Evolutionary conservation across 2,329 filamentous ascomycete species (phyloP).

Genomic region (Camptophora hylomeconis): DNA sequence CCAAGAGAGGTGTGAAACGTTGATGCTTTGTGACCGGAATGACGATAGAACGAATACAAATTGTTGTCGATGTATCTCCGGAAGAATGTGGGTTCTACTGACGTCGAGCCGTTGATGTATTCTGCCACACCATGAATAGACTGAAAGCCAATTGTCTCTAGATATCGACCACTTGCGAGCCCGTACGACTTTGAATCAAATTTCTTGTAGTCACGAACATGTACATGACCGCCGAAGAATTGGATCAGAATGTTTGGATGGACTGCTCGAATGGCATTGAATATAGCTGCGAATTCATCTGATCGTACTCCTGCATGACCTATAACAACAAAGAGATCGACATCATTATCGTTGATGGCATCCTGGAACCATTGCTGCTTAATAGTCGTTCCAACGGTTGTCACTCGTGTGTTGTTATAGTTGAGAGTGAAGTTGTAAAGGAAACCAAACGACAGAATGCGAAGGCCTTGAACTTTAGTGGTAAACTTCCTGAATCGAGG

Average conservation of each 20-base stretch:
- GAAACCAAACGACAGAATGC: slow-evolving; percentile 82
- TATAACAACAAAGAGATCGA: slow-evolving; percentile 75
- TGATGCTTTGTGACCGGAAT: slow-evolving; percentile 57
- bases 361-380: slow-evolving; percentile 80
- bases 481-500: slow-evolving; percentile 77
- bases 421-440: slow-evolving; percentile 88
- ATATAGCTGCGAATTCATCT: slow-evolving; percentile 64
- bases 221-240: slow-evolving; percentile 82
- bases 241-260: slow-evolving; percentile 76
- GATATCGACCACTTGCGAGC: slow-evolving; percentile 77
- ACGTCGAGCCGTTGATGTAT: slow-evolving; percentile 21
- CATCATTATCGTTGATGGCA: slow-evolving; percentile 62
- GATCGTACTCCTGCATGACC: slow-evolving; percentile 78
- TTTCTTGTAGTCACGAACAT: slow-evolving; percentile 70
- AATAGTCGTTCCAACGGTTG: slow-evolving; percentile 65
- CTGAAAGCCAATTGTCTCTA: slow-evolving; percentile 92
- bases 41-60: slow-evolving; percentile 67
- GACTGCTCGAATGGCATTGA: slow-evolving; percentile 60
- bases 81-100: slow-evolving; percentile 45
- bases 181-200: slow-evolving; percentile 70
- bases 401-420: slow-evolving; percentile 78
- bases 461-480: slow-evolving; percentile 76
- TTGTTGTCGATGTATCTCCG: slow-evolving; percentile 92
- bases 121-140: slow-evolving; percentile 57
- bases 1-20: slow-evolving; percentile 69